Evolutionary conservation across 1,139 yeast species (phyloP).

Genomic region (Candida glucosophila): DNA sequence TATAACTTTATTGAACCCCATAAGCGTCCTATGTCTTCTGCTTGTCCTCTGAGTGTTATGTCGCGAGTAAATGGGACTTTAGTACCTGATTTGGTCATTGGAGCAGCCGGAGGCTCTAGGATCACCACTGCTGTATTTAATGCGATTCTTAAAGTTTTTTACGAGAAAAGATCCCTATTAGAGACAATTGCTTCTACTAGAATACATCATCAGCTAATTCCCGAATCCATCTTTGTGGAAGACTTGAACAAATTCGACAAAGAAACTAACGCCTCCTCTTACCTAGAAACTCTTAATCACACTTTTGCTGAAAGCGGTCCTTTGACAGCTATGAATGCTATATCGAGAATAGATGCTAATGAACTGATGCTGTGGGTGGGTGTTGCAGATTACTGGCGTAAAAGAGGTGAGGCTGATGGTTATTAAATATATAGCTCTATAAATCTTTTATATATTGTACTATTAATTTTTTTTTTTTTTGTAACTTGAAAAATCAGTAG

Average conservation of each 20-base stretch:
- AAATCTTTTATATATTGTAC: no score
- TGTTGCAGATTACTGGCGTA: constrained; percentile 40
- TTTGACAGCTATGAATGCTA: constrained; percentile 37
- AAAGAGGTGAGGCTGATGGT: constrained; percentile 34
- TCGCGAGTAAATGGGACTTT: constrained; percentile 22
- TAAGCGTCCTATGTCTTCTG: constrained; percentile 79
- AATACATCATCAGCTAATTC: constrained; percentile 82
- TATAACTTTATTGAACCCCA: constrained; percentile 69
- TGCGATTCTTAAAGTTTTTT: constrained; percentile 60
- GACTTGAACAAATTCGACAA: constrained; percentile 21
- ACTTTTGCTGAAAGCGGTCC: constrained; percentile 25
- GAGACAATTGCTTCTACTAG: constrained; percentile 73
- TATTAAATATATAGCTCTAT: no score
- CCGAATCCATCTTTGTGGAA: constrained; percentile 61
- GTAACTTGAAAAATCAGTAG: no score
- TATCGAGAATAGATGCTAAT: constrained; percentile 11
- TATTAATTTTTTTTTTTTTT: no score
- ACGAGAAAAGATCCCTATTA: constrained; percentile 46
- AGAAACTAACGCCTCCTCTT: constrained; percentile 9
- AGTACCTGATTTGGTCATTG: constrained; percentile 59
- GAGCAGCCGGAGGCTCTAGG: constrained; percentile 93
- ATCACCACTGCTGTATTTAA: constrained; percentile 82
- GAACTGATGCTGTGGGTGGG: constrained; percentile 20
- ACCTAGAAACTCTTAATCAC: constrained; percentile 19
- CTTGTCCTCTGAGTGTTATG: constrained; percentile 65